phyloP scores from a whole-genome alignment of 192 early-diverging fungal genomes.

The Linnemannia schmuckeri region DNA sequence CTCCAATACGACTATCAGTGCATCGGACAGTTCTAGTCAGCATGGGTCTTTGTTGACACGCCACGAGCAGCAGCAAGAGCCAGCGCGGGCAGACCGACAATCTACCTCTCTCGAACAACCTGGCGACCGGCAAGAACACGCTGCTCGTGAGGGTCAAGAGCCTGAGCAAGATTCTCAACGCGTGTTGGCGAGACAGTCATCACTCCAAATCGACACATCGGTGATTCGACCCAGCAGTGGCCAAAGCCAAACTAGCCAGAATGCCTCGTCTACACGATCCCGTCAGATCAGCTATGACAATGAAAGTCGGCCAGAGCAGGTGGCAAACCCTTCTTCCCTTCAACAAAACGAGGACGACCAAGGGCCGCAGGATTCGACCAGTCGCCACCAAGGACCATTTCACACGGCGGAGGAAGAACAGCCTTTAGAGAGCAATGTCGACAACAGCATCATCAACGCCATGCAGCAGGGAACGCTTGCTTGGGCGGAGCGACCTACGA shows the following conservation, averaged over 20 bases:
- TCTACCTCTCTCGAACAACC: not conserved
- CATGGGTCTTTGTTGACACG: not conserved
- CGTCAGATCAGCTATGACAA: slow-evolving; percentile 11
- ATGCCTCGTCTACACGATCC: not conserved
- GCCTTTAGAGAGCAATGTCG: not conserved
- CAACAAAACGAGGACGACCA: not conserved
- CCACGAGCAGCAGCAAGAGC: not conserved
- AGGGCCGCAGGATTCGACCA: not conserved
- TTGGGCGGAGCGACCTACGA: slow-evolving; percentile 33
- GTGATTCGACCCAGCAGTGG: slow-evolving; percentile 22
- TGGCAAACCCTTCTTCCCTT: not conserved
- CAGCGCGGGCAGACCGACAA: not conserved
- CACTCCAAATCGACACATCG: slow-evolving; percentile 41
- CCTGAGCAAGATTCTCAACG: not conserved
- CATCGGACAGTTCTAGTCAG: not conserved
- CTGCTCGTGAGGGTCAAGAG: not conserved
- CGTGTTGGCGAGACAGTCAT: slow-evolving; percentile 12
- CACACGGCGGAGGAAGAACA: not conserved
- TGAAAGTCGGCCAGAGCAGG: not conserved
- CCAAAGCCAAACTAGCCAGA: slow-evolving; percentile 9
- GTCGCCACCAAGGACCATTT: not conserved
- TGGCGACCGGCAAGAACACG: not conserved
- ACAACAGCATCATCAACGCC: slow-evolving; percentile 10
- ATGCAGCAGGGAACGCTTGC: slow-evolving; percentile 45
- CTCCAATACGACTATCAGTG: not conserved